Evolutionary conservation across 805 yeast species (phyloP).

Genomic region (Saturnispora quitensis): DNA sequence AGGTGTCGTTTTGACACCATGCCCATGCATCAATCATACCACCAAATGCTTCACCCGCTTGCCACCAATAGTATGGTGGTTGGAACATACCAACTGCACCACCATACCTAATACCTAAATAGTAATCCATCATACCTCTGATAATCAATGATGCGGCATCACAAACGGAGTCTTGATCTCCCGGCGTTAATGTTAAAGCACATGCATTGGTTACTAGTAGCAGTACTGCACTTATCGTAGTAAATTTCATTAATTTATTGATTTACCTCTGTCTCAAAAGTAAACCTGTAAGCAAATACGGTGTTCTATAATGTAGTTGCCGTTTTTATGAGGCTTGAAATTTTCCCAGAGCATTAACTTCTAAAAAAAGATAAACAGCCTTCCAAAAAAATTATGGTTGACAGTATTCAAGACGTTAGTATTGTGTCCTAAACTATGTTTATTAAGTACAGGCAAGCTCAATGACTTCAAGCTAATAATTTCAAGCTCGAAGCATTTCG

Average conservation of each 20-base stretch:
- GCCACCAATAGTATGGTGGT: constrained; percentile 85
- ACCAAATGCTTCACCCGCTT: constrained; percentile 76
- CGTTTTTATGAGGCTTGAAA: neutral
- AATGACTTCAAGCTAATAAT: too few species aligned
- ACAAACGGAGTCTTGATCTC: constrained; percentile 23
- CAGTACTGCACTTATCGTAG: neutral
- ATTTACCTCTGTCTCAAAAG: neutral
- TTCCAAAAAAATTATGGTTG: too few species aligned
- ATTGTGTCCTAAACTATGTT: neutral
- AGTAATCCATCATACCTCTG: constrained; percentile 73
- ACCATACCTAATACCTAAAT: constrained; percentile 56
- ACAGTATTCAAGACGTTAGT: too few species aligned
- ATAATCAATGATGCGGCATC: constrained; percentile 53
- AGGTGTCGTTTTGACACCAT: constrained; percentile 61
- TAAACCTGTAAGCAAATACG: neutral
- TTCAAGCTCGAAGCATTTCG: too few species aligned
- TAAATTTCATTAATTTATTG: neutral
- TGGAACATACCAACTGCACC: constrained; percentile 66
- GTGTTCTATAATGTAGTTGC: neutral
- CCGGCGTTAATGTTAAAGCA: constrained; percentile 15
- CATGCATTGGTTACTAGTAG: neutral
- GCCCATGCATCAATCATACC: constrained; percentile 64
- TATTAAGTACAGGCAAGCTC: neutral
- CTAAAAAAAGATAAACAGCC: neutral
- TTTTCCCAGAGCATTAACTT: neutral